Evolutionary conservation across 1,284 basidiomycete species (phyloP).

Genomic region (Leccinum cinnamomeum): DNA sequence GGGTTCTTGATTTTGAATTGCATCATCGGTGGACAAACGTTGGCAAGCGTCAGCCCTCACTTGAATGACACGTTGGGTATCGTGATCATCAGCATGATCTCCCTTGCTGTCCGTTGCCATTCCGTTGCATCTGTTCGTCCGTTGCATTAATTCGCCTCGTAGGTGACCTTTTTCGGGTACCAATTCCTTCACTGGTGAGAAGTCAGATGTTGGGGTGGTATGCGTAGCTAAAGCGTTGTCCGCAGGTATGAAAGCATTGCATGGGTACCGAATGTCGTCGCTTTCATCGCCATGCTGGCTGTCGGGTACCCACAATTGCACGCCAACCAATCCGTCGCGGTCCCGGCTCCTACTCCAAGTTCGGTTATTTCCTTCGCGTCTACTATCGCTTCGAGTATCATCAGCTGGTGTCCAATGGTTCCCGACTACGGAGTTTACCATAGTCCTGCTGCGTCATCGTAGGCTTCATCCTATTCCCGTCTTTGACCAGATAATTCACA

Average conservation of each 20-base stretch:
- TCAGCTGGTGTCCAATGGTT: slow-evolving; percentile 56
- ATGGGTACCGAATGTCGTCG: slow-evolving; percentile 68
- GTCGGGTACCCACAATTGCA: slow-evolving; percentile 43
- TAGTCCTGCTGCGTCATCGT: slow-evolving; percentile 49
- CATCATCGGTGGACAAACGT: slow-evolving; percentile 74
- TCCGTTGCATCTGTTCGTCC: neutral
- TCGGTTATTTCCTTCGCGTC: slow-evolving; percentile 45
- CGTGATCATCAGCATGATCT: slow-evolving; percentile 71
- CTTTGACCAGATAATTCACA: neutral
- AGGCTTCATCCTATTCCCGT: slow-evolving; percentile 10
- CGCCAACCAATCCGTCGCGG: slow-evolving; percentile 31
- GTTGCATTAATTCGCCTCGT: slow-evolving; percentile 7
- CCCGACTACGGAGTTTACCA: slow-evolving; percentile 65
- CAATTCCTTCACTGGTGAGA: slow-evolving; percentile 55
- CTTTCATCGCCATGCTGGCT: slow-evolving; percentile 65
- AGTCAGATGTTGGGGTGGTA: neutral
- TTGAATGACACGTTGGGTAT: slow-evolving; percentile 65
- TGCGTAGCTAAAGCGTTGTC: neutral
- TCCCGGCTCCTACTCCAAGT: slow-evolving; percentile 33
- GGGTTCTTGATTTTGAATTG: slow-evolving; percentile 73
- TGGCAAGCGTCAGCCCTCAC: slow-evolving; percentile 57
- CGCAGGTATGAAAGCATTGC: slow-evolving; percentile 53
- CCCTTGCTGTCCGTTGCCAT: slow-evolving; percentile 50
- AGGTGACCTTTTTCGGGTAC: slow-evolving; percentile 63
- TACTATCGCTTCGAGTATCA: slow-evolving; percentile 42